phyloP scores from a whole-genome alignment of 768 basidiomycete genomes.

The Boletus subcaerulescens region DNA sequence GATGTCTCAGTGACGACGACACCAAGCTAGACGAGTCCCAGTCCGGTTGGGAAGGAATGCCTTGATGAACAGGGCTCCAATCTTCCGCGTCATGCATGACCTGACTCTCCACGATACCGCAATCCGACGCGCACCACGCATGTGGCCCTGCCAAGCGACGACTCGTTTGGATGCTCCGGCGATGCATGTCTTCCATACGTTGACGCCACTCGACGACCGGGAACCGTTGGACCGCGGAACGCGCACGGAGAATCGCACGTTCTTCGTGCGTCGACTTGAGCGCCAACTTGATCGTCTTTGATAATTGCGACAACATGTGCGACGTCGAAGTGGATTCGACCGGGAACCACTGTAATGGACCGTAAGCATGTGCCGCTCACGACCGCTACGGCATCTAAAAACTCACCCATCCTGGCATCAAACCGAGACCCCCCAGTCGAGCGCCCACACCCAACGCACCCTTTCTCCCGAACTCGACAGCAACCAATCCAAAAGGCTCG shows the following conservation, averaged over 20 bases:
- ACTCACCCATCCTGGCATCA: constrained; percentile 97
- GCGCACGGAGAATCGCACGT: constrained; percentile 86
- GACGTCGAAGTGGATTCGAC: constrained; percentile 91
- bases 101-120: constrained; percentile 40
- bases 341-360: constrained; percentile 78
- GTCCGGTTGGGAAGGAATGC: constrained; percentile 66
- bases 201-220: constrained; percentile 98
- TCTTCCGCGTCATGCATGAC: constrained; percentile 70
- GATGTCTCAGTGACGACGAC: constrained; percentile 38
- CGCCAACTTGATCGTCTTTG: constrained; percentile 93
- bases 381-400: not conserved
- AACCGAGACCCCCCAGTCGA: constrained; percentile 89
- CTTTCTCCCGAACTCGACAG: constrained; percentile 95
- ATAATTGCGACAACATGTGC: constrained; percentile 92
- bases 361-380: not conserved
- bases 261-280: constrained; percentile 89
- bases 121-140: constrained; percentile 78
- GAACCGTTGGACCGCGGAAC: constrained; percentile 94
- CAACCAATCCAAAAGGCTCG: constrained; percentile 93
- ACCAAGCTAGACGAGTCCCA: constrained; percentile 64
- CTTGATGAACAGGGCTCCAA: constrained; percentile 72
- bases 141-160: constrained; percentile 65
- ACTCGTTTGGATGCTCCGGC: constrained; percentile 72
- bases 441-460: constrained; percentile 95
- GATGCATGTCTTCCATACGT: constrained; percentile 92